Evolutionary conservation across 257 asterid species (phyloP).

Genomic region (Lavandula angustifolia): DNA sequence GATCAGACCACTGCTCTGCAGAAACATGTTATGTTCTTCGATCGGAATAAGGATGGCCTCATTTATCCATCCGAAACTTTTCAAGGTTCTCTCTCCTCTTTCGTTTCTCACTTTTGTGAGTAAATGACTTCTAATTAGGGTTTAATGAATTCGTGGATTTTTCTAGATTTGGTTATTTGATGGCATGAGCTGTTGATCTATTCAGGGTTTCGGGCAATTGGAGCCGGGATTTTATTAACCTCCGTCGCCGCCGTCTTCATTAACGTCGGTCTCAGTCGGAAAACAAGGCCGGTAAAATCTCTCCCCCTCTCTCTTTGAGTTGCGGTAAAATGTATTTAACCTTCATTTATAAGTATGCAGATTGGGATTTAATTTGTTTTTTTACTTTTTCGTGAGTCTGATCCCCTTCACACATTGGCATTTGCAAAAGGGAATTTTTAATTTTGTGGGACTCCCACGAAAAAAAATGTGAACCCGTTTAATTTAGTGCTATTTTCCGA

Average conservation of each 20-base stretch:
- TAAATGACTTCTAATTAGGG: no score
- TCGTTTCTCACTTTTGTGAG: neutral
- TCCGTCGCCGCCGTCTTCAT: slow-evolving; percentile 62
- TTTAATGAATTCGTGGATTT: neutral
- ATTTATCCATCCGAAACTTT: slow-evolving; percentile 80
- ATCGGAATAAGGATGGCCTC: slow-evolving; percentile 67
- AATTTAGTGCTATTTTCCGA: neutral
- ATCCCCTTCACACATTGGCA: neutral
- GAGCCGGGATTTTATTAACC: slow-evolving; percentile 58
- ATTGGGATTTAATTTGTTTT: neutral
- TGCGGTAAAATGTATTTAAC: neutral
- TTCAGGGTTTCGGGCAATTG: slow-evolving; percentile 78
- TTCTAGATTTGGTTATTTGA: neutral
- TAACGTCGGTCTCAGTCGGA: slow-evolving; percentile 74
- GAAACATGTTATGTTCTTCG: slow-evolving; percentile 81
- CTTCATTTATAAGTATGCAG: neutral
- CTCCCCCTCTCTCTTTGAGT: neutral
- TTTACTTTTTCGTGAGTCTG: neutral
- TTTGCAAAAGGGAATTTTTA: neutral
- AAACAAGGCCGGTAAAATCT: slow-evolving; percentile 70
- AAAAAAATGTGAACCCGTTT: neutral
- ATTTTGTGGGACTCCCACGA: no score
- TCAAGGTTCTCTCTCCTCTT: slow-evolving; percentile 41
- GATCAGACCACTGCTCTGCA: slow-evolving; percentile 51
- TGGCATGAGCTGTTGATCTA: neutral